A percentile compares a stretch with the other conserved stretches of the same genome.
phyloP scores from a whole-genome alignment of 176 grass and related monocot species.

The Triticum turgidum region DNA sequence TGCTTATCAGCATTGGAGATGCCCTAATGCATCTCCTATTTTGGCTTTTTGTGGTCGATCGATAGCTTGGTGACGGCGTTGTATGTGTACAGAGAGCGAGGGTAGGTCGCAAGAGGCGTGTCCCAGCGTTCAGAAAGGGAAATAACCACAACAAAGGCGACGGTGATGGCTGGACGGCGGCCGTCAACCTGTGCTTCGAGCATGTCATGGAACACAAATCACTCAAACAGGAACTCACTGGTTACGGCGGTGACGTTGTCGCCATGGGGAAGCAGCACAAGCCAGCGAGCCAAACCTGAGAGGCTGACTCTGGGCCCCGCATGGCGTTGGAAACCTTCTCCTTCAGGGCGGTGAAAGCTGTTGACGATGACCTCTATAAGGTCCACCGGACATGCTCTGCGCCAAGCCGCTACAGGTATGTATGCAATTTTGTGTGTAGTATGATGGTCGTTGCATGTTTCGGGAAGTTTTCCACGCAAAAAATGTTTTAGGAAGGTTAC shows the following conservation, averaged over 20 bases:
- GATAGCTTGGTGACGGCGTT: not conserved
- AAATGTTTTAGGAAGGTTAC: not conserved
- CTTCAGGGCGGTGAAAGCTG: not conserved
- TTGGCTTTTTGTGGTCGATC: not conserved
- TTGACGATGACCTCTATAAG: conserved; percentile 6
- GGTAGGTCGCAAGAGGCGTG: not conserved
- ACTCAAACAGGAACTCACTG: not conserved
- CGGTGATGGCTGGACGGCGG: not conserved
- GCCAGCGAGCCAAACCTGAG: not conserved
- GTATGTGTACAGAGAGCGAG: not conserved
- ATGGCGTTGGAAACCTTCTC: not conserved
- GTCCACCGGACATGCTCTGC: not conserved
- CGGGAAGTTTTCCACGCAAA: not conserved
- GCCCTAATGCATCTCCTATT: too few relatives aligned
- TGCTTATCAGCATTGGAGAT: too few relatives aligned
- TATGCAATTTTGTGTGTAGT: not conserved
- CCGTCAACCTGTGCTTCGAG: not conserved
- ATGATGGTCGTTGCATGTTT: not conserved
- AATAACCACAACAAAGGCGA: not conserved
- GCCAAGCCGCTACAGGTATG: not conserved
- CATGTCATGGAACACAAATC: not conserved
- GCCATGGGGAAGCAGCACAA: not conserved
- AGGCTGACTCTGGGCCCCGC: not conserved
- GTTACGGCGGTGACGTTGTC: not conserved
- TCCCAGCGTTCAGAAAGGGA: conserved; percentile 34